These are phyloP conservation scores for Sporobolus alterniflorus DNA, from an alignment of 202 grass and related monocot genomes.

Conservation along the genomic window DNA sequence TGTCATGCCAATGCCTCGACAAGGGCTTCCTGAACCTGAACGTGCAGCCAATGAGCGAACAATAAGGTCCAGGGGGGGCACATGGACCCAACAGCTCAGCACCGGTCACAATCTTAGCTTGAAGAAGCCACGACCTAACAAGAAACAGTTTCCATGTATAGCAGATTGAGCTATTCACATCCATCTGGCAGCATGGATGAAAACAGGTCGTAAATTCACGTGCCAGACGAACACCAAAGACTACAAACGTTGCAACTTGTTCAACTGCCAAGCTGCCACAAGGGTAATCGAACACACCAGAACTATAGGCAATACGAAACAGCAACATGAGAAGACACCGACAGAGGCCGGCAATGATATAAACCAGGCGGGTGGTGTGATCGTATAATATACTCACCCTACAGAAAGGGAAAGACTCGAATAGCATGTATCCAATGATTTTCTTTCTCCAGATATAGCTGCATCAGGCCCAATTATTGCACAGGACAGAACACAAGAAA, in stretches of 20 bases:
- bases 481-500: neutral
- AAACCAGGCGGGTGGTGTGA: neutral
- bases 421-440: constrained; percentile 5
- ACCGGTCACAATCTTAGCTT: neutral
- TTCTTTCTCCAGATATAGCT: neutral
- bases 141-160: neutral
- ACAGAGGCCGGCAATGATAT: neutral
- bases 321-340: neutral
- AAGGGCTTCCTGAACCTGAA: neutral
- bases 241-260: too few relatives aligned
- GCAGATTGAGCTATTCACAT: neutral
- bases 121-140: neutral
- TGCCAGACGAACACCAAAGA: too few relatives aligned
- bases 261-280: too few relatives aligned
- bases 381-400: neutral
- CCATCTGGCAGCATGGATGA: neutral
- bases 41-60: neutral
- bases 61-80: neutral
- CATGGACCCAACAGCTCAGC: too few relatives aligned
- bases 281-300: neutral
- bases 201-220: neutral
- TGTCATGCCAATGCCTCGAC: neutral
- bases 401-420: neutral
- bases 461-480: constrained; percentile 21
- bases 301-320: neutral